phyloP scores from a whole-genome alignment of 208 protist genomes.

The Trypanosoma caninum region DNA sequence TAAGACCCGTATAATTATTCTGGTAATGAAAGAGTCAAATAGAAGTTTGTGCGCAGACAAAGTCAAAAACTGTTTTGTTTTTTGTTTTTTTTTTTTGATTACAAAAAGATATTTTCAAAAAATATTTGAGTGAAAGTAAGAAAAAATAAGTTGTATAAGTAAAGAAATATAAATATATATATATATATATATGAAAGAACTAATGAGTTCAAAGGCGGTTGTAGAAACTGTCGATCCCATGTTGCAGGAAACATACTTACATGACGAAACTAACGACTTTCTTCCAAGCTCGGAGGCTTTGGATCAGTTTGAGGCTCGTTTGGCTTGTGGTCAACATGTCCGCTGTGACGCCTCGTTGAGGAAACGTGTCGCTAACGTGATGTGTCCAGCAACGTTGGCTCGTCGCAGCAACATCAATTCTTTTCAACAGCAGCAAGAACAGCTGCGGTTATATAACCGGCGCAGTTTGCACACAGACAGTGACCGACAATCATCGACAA shows the following conservation, averaged over 20 bases:
- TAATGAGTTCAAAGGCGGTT: constrained; percentile 8
- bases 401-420: neutral
- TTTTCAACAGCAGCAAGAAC: constrained; percentile 6
- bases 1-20: too few relatives aligned
- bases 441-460: neutral
- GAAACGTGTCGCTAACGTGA: neutral
- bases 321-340: constrained; percentile 22
- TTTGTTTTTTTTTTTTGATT: neutral
- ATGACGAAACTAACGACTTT: constrained; percentile 48
- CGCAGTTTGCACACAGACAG: neutral
- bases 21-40: too few relatives aligned
- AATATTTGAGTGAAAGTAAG: neutral
- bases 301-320: constrained; percentile 50
- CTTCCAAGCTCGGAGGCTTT: constrained; percentile 30
- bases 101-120: neutral
- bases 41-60: too few relatives aligned
- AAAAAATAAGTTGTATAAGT: neutral
- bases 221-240: constrained; percentile 33
- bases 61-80: neutral
- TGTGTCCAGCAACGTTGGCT: neutral
- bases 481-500: neutral
- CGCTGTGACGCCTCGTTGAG: constrained; percentile 9
- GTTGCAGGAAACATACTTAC: constrained; percentile 58
- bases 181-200: neutral
- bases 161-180: neutral